phyloP scores from a whole-genome alignment of 1,139 yeast genomes.

The Yamadazyma triangularis region DNA sequence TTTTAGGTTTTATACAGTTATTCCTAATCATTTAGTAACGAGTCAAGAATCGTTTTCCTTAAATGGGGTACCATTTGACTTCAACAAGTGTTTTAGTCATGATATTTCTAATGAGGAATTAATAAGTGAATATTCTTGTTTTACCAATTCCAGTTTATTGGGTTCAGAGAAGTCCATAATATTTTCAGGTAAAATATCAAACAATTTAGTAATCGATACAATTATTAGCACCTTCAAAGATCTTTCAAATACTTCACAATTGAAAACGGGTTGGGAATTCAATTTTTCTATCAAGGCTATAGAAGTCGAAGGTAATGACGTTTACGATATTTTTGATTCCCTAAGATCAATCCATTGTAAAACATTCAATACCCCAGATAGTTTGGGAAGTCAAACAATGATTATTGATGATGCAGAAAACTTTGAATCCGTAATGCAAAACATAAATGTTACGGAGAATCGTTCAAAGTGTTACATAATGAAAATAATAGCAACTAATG shows the following conservation, averaged over 20 bases:
- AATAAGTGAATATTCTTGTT: constrained; percentile 8
- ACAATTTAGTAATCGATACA: constrained; percentile 5
- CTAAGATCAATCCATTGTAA: constrained; percentile 2
- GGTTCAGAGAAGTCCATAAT: constrained; percentile 5
- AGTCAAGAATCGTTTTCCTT: constrained; percentile 2
- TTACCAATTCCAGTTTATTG: constrained; percentile 4
- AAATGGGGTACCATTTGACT: constrained; percentile 8
- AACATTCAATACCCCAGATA: constrained; percentile 1
- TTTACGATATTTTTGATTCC: constrained; percentile 11
- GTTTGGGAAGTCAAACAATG: constrained; percentile 11
- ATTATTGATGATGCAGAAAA: constrained; percentile 11
- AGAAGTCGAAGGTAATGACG: constrained; percentile 5
- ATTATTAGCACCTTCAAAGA: constrained; percentile 5
- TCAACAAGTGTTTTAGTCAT: constrained; percentile 18
- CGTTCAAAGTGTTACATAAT: background rate
- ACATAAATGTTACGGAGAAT: background rate
- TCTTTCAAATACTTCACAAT: background rate
- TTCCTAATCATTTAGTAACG: constrained; percentile 2
- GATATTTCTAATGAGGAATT: constrained; percentile 2
- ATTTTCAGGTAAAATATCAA: constrained; percentile 7
- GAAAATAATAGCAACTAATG: background rate
- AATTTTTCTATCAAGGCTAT: constrained; percentile 14
- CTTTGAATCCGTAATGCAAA: constrained; percentile 7
- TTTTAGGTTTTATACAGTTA: constrained; percentile 27
- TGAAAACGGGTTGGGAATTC: constrained; percentile 5